phyloP scores from a whole-genome alignment of 2,329 filamentous ascomycete genomes.

The Nemania sp. region DNA sequence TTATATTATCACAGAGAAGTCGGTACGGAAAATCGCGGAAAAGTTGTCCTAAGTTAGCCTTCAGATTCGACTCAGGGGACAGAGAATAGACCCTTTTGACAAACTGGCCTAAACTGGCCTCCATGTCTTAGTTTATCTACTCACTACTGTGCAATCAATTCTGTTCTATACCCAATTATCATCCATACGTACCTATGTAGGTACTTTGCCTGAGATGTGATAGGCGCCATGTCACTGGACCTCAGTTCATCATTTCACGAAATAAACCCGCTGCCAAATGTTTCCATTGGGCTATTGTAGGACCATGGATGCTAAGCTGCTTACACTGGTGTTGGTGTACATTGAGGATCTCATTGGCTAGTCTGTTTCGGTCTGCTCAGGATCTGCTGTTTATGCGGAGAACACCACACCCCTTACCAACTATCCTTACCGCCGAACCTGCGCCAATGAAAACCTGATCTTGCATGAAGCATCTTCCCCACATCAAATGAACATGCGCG shows the following conservation, averaged over 20 bases:
- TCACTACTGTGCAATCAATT: background rate
- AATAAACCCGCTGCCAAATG: no score
- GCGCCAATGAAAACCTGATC: slow-evolving; percentile 23
- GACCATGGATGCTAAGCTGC: slow-evolving; percentile 5
- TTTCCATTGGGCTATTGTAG: no score
- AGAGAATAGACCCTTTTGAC: background rate
- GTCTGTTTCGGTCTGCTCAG: slow-evolving; percentile 12
- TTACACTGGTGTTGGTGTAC: background rate
- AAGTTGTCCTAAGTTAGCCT: no score
- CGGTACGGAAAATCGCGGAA: no score
- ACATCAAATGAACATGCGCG: slow-evolving; percentile 16
- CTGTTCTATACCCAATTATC: background rate
- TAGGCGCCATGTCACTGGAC: slow-evolving; percentile 10
- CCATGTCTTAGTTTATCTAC: no score
- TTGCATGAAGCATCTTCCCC: slow-evolving; percentile 10
- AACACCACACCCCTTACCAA: slow-evolving; percentile 11
- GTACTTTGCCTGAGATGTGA: background rate
- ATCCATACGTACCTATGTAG: background rate
- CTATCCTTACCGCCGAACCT: slow-evolving; percentile 9
- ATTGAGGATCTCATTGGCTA: slow-evolving; percentile 19
- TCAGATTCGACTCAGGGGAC: background rate
- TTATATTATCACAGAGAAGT: no score
- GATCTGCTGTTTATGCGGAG: slow-evolving; percentile 34
- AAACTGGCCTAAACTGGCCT: no score
- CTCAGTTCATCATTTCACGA: no score